Evolutionary conservation across 306 rosid genomes (phyloP).

Genomic region (cucumber (Cucumis sativus)): DNA sequence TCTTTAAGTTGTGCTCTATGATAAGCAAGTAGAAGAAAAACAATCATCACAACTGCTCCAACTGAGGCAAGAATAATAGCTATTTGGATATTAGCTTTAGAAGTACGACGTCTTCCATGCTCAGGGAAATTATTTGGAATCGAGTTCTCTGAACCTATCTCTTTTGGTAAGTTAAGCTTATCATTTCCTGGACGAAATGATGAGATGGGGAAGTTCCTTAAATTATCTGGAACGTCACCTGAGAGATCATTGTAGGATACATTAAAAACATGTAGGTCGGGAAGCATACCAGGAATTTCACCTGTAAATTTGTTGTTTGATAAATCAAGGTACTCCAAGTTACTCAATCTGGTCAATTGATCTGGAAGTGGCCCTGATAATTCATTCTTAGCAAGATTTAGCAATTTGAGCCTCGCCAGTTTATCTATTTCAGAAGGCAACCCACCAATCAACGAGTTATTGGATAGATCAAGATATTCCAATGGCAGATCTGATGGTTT

Average conservation of each 20-base stretch:
- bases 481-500: slow-evolving; percentile 39
- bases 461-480: slow-evolving; percentile 69
- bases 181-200: slow-evolving; percentile 76
- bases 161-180: slow-evolving; percentile 26
- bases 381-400: slow-evolving; percentile 65
- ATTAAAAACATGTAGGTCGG: slow-evolving; percentile 49
- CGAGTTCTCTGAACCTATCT: slow-evolving; percentile 17
- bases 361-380: slow-evolving; percentile 68
- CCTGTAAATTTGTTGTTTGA: slow-evolving; percentile 74
- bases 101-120: slow-evolving; percentile 22
- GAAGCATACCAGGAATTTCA: slow-evolving; percentile 62
- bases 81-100: slow-evolving; percentile 65
- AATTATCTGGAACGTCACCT: slow-evolving; percentile 59
- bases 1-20: slow-evolving; percentile 67
- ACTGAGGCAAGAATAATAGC: slow-evolving; percentile 88
- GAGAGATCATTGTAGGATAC: slow-evolving; percentile 78
- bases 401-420: slow-evolving; percentile 62
- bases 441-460: slow-evolving; percentile 52
- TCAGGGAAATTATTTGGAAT: slow-evolving; percentile 30
- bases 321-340: slow-evolving; percentile 70
- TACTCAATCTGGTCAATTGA: slow-evolving; percentile 56
- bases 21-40: slow-evolving; percentile 78
- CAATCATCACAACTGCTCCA: slow-evolving; percentile 84
- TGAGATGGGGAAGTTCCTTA: slow-evolving; percentile 42
- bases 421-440: slow-evolving; percentile 64